A percentile compares a stretch with the other conserved stretches of the same genome.
These are phyloP conservation scores for Carex sylvatica DNA, from an alignment of 202 grass and related monocot species.

Conservation along the genomic window DNA sequence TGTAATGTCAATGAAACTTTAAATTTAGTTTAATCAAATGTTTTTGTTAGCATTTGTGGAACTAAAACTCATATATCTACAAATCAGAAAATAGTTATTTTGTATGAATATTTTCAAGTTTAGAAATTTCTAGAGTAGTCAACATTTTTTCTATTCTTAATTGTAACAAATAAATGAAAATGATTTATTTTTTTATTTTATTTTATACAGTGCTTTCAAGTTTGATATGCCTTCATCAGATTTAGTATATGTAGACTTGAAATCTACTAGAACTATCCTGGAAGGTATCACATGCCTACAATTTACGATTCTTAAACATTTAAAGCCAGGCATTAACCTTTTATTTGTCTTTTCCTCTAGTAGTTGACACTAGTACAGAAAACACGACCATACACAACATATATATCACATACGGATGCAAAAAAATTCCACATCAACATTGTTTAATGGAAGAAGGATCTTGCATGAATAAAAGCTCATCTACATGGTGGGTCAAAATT, in stretches of 20 bases:
- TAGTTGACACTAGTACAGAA: slow-evolving; percentile 9
- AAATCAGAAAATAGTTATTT: neutral
- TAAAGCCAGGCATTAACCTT: neutral
- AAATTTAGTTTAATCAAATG: neutral
- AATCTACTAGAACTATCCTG: slow-evolving; percentile 39
- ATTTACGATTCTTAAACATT: slow-evolving; percentile 9
- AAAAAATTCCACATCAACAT: no score
- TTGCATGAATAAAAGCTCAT: no score
- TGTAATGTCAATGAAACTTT: neutral
- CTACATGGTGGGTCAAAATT: no score
- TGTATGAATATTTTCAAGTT: neutral
- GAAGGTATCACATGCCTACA: slow-evolving; percentile 40
- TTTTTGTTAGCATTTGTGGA: neutral
- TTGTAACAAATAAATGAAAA: slow-evolving; percentile 21
- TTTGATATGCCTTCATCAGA: slow-evolving; percentile 87
- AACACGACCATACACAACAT: no score
- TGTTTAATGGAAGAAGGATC: no score
- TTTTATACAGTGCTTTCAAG: slow-evolving; percentile 69
- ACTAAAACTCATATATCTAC: neutral
- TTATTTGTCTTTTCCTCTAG: slow-evolving; percentile 17
- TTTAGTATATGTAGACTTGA: slow-evolving; percentile 60
- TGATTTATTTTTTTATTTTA: slow-evolving; percentile 39
- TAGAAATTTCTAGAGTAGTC: neutral
- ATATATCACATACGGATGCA: no score
- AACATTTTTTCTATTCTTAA: neutral